Base-by-base conservation (phyloP, 108 stramenopile genomes). In the Cyclotella atomus region DNA sequence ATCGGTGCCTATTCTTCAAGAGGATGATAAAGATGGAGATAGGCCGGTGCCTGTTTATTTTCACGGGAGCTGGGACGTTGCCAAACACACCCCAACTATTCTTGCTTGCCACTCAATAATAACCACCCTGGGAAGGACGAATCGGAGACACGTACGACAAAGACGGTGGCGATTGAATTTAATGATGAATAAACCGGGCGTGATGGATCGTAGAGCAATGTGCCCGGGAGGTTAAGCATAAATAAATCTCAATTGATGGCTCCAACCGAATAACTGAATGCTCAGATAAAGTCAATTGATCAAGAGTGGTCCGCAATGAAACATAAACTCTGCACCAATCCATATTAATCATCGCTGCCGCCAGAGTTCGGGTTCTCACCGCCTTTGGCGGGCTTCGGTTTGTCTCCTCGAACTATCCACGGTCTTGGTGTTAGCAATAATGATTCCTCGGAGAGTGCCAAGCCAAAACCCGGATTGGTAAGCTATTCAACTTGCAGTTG, bases 91-190 rank as follows among this genome's bases (percentile, higher is more conserved):
- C 47, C 47, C 47, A 49, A 49, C 17, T 49, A 19, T 49, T 49
- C n/a, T 49, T 49, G 47, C 47, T 49, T 19, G 47, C 47, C 47
- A 49, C 47, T 17, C 47, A 10, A n/a, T 4, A 49, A 49, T 17
- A 49, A 49, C 47, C 16, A 19, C n/a, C 16, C 17, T n/a, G n/a
- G n/a, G n/a, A 49, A 17, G n/a, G 4, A 49, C 47, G 47, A 49
- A 49, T 49, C 47, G 47, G n/a, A 49, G 47, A 49, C 47, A 49
- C 47, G 47, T 49, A 17, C 47, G 47, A 49, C 47, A 17, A 49
- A n/a, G 38, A 41, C 12, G 9, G 12, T 12, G 38, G 38, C 38
- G 38, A 41, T 12, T 41, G n/a, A n/a, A n/a, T n/a, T n/a, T n/a
- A n/a, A n/a, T 41, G 38, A 41, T 9, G 12, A 41, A 41, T 41